A percentile compares a stretch with the other conserved stretches of the same genome.
These are phyloP conservation scores for Plasmopara halstedii DNA, from an alignment of 352 stramenopile species.

Conservation along the genomic window DNA sequence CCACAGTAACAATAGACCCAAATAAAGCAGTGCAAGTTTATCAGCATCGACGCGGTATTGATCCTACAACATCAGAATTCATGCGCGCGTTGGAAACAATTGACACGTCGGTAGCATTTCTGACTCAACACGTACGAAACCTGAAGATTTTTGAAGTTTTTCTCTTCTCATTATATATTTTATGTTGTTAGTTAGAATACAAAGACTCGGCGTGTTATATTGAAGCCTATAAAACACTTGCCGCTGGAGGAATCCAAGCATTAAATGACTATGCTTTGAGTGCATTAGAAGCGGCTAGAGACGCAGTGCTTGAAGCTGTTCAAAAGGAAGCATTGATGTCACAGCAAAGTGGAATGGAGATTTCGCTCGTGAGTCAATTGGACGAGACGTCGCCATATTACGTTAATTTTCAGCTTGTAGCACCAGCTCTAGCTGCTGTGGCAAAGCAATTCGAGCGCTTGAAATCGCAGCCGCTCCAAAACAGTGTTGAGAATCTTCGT, in stretches of 20 bases:
- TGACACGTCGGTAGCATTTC: slow-evolving; percentile 51
- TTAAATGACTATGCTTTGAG: slow-evolving; percentile 68
- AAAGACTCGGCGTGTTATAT: slow-evolving; percentile 66
- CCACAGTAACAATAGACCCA: background rate
- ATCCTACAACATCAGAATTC: slow-evolving; percentile 59
- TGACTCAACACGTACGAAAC: slow-evolving; percentile 55
- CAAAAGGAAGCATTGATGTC: slow-evolving; percentile 19
- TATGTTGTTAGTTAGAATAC: slow-evolving; percentile 43
- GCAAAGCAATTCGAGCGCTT: slow-evolving; percentile 57
- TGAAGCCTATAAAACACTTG: slow-evolving; percentile 59
- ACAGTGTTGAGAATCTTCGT: slow-evolving; percentile 34
- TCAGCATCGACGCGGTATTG: slow-evolving; percentile 62
- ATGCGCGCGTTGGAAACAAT: slow-evolving; percentile 59
- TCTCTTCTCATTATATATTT: background rate
- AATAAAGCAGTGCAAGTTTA: slow-evolving; percentile 62
- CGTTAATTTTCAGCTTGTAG: slow-evolving; percentile 67
- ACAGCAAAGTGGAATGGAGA: slow-evolving; percentile 7
- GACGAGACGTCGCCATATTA: slow-evolving; percentile 74
- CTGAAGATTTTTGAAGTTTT: background rate
- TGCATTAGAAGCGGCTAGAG: slow-evolving; percentile 53
- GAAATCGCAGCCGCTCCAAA: slow-evolving; percentile 18
- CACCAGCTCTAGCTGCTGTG: slow-evolving; percentile 47
- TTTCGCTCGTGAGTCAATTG: slow-evolving; percentile 22
- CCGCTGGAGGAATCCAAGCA: slow-evolving; percentile 49
- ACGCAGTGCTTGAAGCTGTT: slow-evolving; percentile 53